phyloP scores from a whole-genome alignment of 75 land plant genomes.

The Isoetes taiwanensis region DNA sequence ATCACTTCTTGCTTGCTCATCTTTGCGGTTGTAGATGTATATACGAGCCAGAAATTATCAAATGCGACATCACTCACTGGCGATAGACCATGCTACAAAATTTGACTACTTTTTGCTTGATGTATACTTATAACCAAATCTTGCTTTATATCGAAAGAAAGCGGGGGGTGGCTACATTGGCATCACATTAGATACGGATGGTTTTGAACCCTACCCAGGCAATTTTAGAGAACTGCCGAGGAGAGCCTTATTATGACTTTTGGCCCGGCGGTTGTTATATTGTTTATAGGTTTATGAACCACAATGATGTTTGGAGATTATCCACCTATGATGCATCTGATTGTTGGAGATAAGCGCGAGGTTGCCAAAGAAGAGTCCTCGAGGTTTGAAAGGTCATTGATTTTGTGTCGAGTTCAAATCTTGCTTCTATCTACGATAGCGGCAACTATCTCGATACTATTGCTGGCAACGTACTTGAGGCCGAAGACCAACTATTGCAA shows the following conservation, averaged over 20 bases:
- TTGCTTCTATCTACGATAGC: no score
- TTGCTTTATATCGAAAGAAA: constrained; percentile 17
- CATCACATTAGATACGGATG: constrained; percentile 49
- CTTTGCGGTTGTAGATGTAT: no score
- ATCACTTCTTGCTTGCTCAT: no score
- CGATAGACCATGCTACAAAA: no score
- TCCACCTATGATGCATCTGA: constrained; percentile 39
- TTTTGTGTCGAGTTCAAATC: no score
- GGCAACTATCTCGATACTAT: no score
- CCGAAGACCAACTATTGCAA: no score
- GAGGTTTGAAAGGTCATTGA: constrained; percentile 28
- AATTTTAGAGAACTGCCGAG: constrained; percentile 45
- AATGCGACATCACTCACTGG: no score
- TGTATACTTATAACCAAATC: no score
- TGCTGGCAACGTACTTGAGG: no score
- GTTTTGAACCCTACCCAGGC: constrained; percentile 58
- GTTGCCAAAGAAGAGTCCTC: constrained; percentile 26
- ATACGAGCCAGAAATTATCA: no score
- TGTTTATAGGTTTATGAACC: constrained; percentile 45
- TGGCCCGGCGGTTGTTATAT: background rate
- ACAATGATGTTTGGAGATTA: constrained; percentile 45
- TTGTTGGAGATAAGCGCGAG: constrained; percentile 41
- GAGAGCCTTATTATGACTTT: constrained; percentile 23
- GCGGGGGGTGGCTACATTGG: constrained; percentile 61
- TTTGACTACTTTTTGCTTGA: no score